Percentiles rank a stretch among this genome's conserved stretches.
Evolutionary conservation across 2,329 filamentous ascomycete species (phyloP).

Genomic region (Arthroderma uncinatum): DNA sequence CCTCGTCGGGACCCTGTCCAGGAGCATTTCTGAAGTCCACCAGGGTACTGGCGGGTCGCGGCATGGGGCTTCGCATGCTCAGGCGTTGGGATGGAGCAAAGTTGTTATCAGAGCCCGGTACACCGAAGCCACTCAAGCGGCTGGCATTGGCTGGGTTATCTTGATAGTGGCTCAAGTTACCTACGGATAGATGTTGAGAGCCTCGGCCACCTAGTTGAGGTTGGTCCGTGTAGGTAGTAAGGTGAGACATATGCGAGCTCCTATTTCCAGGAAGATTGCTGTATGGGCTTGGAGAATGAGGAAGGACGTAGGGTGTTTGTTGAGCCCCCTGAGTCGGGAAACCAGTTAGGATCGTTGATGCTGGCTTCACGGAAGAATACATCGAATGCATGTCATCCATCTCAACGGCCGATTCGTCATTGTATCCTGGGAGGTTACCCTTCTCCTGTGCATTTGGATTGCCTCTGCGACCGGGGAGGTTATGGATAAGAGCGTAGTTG

Average conservation of each 20-base stretch:
- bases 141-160: conserved; percentile 35
- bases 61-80: conserved; percentile 41
- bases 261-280: conserved; percentile 42
- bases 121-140: conserved; percentile 33
- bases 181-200: conserved; percentile 50
- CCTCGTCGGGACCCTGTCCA: conserved; percentile 60
- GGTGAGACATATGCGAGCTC: conserved; percentile 61
- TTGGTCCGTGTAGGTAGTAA: conserved; percentile 55
- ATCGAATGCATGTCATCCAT: conserved; percentile 97
- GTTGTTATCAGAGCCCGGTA: conserved; percentile 35
- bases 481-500: conserved; percentile 79
- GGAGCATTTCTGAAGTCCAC: conserved; percentile 47
- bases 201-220: conserved; percentile 30
- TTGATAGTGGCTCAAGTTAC: conserved; percentile 40
- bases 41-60: conserved; percentile 43
- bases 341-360: conserved; percentile 76
- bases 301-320: conserved; percentile 60
- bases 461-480: conserved; percentile 81
- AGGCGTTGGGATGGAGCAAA: conserved; percentile 26
- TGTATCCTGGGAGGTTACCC: conserved; percentile 49
- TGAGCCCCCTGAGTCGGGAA: conserved; percentile 55
- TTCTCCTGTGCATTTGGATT: conserved; percentile 52
- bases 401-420: conserved; percentile 66
- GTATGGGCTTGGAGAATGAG: conserved; percentile 66
- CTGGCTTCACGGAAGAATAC: conserved; percentile 81